Base-by-base conservation (phyloP, 2,329 filamentous ascomycete genomes). In the Ceratocystis eucalypticola region DNA sequence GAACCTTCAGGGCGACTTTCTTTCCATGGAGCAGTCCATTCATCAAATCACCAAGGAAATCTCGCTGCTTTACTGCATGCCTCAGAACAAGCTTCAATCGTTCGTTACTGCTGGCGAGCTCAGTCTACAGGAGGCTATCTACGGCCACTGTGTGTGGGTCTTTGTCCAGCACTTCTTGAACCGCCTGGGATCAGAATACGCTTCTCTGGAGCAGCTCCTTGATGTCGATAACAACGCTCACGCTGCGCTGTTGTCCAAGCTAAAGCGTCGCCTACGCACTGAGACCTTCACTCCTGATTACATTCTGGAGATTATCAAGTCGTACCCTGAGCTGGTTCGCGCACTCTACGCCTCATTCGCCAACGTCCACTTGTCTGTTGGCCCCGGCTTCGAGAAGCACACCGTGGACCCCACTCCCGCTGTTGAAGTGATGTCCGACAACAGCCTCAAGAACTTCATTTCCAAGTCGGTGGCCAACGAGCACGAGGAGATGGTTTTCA, bases 31-130 rank as follows among this genome's bases (percentile, higher is more conserved):
- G 72, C 88, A 93, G 71, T 94, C 93, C 2, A 96, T 99, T 70
- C 90, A 96, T 77, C 94, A 99, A 77, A 96, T 99, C 79, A 96
- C 94, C 80, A 97, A 97, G 82, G 94, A 99, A 76, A 88, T 96
- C 63, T 97, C 94, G 1, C 83, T 99, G 67, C 82, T 99, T 20
- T 99, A 97, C 84, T 99, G 94, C 76, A 88, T 99, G 71, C 94
- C 94, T 15, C 93, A 96, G 76, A 99, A 96, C 82, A 94, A 92
- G 77, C 91, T 99, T 75, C 93, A 96, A 77, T 80, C 82, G 67
- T 84, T 96, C 71, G 99, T 99, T 76, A 89, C 89, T 63, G 86
- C 84, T 17, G 92, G 92, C 62, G 84, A 88, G 71, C 81, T 99
- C 70, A 96, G 92, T 74, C 81, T 99, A 64, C 94, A 99, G 76